Evolutionary conservation across 352 stramenopile species (phyloP).

Genomic region (Phytophthora pisi): DNA sequence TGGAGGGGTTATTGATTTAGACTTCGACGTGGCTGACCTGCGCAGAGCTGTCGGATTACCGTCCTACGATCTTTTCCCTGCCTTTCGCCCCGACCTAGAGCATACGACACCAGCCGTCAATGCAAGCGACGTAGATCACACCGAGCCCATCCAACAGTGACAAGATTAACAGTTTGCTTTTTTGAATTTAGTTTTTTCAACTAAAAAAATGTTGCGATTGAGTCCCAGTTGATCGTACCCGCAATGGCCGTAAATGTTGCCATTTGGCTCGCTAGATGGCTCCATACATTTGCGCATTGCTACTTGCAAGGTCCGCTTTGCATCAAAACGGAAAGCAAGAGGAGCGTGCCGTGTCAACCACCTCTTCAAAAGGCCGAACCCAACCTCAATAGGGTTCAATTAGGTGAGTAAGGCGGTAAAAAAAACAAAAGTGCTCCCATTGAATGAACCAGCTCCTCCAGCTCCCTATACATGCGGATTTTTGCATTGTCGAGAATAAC

Average conservation of each 20-base stretch:
- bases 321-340: neutral
- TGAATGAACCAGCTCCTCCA: neutral
- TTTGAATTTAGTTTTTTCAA: neutral
- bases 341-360: neutral
- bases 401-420: conserved; percentile 1
- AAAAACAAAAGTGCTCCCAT: neutral
- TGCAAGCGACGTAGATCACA: neutral
- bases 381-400: conserved; percentile 2
- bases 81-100: neutral
- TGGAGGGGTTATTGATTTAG: neutral
- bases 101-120: neutral
- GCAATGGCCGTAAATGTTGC: neutral
- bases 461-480: neutral
- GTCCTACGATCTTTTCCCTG: neutral
- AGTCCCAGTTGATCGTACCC: neutral
- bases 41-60: neutral
- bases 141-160: neutral
- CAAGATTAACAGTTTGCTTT: too few species aligned
- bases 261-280: neutral
- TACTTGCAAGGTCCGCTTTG: neutral
- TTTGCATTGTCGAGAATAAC: neutral
- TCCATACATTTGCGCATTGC: neutral
- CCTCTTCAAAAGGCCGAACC: neutral
- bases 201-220: neutral
- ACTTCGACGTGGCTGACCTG: neutral